Base-by-base conservation (phyloP, 2,329 filamentous ascomycete genomes). In the Xylariomycetidae sp. region DNA sequence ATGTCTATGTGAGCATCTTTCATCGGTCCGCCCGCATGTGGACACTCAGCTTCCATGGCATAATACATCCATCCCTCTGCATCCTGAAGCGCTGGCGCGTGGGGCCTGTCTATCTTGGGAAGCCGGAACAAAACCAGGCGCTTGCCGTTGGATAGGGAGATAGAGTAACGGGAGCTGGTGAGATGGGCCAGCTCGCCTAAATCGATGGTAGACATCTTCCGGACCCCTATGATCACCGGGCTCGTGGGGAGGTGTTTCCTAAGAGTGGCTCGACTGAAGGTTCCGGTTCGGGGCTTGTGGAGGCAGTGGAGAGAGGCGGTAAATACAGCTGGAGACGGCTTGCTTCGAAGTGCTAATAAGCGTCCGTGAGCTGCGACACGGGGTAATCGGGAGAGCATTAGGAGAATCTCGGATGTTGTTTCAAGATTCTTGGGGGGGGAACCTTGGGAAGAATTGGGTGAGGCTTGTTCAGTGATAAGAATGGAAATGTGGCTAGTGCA, bases 1-100 rank as follows among this genome's bases (percentile, higher is more conserved):
- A 68, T 68, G 34, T 68, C 64, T 16, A 68, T 57, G 6, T 59
- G 55, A 1, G 64, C 63, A 13, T 67, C 63, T 5, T 57, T 49
- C 63, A 68, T 65, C 1, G 64, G 64, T 0, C 64, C 64, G 7
- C 64, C 64, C 0, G 64, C 63, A 39, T 67, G 64, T 2, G 64
- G 64, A 29, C 64, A 68, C 34, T 66, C 61, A 1, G 64, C 64
- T 42, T 67, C 64, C 64, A 68, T 68, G 19, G 64, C 61, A 44
- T 62, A 68, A 38, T 65, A 67, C 2, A 54, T 58, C 64, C 64
- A 67, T 18, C 59, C 63, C 49, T 60, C 49, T 5, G 38, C 38
- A 6, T 49, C 55, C 31, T 63, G 55, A 31, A 58, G 56, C 19
- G 47, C 28, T 13, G 42, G 31, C 7, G 20, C 35, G 24, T 40